Conservation (phyloP, 768 basidiomycete genomes). For the Chalciporus pseudorubinellus region DNA sequence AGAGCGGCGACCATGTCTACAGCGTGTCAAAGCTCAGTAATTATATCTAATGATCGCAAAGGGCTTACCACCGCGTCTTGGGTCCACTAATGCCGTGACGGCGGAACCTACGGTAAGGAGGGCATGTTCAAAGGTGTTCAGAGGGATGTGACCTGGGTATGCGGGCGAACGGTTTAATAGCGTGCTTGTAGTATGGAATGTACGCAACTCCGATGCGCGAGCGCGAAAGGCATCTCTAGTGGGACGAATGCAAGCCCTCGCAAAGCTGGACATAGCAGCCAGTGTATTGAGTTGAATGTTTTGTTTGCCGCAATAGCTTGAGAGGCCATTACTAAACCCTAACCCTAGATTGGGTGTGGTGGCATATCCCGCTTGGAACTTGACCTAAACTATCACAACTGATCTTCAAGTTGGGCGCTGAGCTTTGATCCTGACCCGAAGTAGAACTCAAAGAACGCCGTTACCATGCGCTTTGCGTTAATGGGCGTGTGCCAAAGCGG, state of each 20-base stretch:
- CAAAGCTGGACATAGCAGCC: not conserved
- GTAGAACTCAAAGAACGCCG: not conserved
- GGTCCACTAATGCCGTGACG: conserved; percentile 75
- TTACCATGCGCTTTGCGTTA: not conserved
- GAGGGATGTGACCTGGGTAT: conserved; percentile 79
- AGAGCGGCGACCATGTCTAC: conserved; percentile 94
- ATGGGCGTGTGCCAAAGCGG: conserved; percentile 1
- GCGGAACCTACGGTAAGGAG: conserved; percentile 86
- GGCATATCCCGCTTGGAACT: not conserved
- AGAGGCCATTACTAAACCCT: conserved; percentile 7
- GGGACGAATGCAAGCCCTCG: not conserved
- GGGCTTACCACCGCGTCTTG: conserved; percentile 76
- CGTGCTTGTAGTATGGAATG: conserved; percentile 10
- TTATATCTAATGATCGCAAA: not conserved
- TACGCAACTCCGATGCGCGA: conserved; percentile 2
- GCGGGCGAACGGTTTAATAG: conserved; percentile 36
- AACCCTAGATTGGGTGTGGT: conserved; percentile 20
- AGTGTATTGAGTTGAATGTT: not conserved
- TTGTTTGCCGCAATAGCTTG: no score
- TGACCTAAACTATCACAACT: not conserved
- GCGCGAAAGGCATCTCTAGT: not conserved
- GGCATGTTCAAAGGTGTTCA: conserved; percentile 79
- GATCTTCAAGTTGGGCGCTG: not conserved
- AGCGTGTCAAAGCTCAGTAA: not conserved
- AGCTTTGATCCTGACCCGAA: not conserved